Conservation (phyloP, 805 yeast species). For the Jamesozyma gamospora region DNA sequence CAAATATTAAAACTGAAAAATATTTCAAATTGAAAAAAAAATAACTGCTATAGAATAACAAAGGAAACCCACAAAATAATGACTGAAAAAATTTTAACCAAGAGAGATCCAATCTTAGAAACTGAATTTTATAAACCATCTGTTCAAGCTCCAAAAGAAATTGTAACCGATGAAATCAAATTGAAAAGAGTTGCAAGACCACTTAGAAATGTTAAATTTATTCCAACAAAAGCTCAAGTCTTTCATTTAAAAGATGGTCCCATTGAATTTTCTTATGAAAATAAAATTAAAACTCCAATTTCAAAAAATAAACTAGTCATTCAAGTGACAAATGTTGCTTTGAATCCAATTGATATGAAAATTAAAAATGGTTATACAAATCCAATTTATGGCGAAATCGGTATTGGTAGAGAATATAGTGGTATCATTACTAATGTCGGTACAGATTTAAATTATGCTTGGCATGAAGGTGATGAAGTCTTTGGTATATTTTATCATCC, state of each 20-base stretch:
- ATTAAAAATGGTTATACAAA: conserved; percentile 45
- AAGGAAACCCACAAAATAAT: not conserved
- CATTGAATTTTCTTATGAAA: conserved; percentile 42
- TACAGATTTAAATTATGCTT: conserved; percentile 28
- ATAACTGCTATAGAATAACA: no score
- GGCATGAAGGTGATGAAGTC: conserved; percentile 51
- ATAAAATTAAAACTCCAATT: conserved; percentile 42
- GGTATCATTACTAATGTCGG: conserved; percentile 56
- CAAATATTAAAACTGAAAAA: not conserved
- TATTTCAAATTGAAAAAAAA: not conserved
- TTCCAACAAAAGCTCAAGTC: conserved; percentile 40
- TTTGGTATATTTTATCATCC: conserved; percentile 51
- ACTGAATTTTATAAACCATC: conserved; percentile 10
- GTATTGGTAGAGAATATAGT: conserved; percentile 61
- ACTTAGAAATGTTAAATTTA: conserved; percentile 40
- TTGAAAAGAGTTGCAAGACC: conserved; percentile 37
- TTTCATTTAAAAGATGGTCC: conserved; percentile 33
- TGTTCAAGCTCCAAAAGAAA: conserved; percentile 19
- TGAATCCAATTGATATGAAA: conserved; percentile 58
- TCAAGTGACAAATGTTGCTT: conserved; percentile 46
- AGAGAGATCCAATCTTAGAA: conserved; percentile 12
- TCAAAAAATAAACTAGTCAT: conserved; percentile 42
- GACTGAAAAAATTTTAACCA: conserved; percentile 9
- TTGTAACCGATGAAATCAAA: conserved; percentile 14
- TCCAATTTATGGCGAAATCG: conserved; percentile 45